phyloP scores from a whole-genome alignment of 202 grass and related monocot species.

The Schoenoplectus tabernaemontani region DNA sequence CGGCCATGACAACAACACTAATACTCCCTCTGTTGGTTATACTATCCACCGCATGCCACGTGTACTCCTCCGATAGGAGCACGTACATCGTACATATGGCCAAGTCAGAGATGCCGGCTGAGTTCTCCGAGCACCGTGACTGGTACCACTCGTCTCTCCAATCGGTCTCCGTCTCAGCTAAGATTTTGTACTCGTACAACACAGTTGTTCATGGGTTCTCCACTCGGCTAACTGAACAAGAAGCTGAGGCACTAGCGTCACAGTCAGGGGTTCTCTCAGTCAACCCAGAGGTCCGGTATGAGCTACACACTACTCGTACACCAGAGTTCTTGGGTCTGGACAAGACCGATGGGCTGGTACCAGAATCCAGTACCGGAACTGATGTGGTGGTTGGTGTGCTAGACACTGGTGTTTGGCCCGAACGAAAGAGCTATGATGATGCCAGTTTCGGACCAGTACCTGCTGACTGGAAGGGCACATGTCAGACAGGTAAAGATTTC shows the following conservation, averaged over 20 bases:
- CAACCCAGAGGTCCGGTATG: constrained; percentile 51
- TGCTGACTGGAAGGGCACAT: constrained; percentile 50
- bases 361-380: constrained; percentile 32
- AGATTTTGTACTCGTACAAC: constrained; percentile 75
- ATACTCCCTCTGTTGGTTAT: constrained; percentile 3
- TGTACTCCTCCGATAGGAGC: constrained; percentile 4
- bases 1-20: constrained; percentile 8
- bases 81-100: constrained; percentile 93
- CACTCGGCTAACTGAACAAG: constrained; percentile 41
- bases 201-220: constrained; percentile 75
- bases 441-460: constrained; percentile 42
- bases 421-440: constrained; percentile 71
- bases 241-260: constrained; percentile 39
- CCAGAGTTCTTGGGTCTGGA: constrained; percentile 72
- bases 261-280: constrained; percentile 43
- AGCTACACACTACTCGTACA: constrained; percentile 81
- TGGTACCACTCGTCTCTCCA: constrained; percentile 76
- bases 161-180: constrained; percentile 40
- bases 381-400: constrained; percentile 78
- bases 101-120: constrained; percentile 50
- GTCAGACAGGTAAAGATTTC: constrained; percentile 35
- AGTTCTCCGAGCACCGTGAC: constrained; percentile 46
- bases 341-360: constrained; percentile 22
- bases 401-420: constrained; percentile 73
- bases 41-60: constrained; percentile 8